Percentiles rank a stretch among this genome's conserved stretches.
Conservation (phyloP, 371 early-diverging fungal genomes). For the Rhizopus sp. region DNA sequence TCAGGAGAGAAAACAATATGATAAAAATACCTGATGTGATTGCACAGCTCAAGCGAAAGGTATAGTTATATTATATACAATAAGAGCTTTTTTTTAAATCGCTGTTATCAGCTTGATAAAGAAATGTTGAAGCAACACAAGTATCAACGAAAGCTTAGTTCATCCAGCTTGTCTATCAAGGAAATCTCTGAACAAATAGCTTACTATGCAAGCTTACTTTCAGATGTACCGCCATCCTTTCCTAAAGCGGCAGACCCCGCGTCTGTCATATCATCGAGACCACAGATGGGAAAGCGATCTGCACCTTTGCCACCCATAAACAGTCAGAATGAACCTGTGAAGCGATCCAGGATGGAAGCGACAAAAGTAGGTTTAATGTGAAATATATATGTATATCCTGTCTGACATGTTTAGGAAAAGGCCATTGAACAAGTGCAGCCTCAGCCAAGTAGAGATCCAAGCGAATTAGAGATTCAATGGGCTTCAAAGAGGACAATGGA, state of each 20-base stretch:
- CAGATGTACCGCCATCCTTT: background rate
- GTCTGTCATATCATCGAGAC: background rate
- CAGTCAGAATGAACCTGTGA: background rate
- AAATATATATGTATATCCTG: too few species aligned
- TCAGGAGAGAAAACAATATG: too few species aligned
- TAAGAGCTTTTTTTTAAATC: too few species aligned
- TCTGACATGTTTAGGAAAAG: too few species aligned
- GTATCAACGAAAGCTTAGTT: slow-evolving; percentile 20
- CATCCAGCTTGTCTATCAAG: slow-evolving; percentile 13
- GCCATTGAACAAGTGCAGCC: too few species aligned
- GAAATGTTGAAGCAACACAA: slow-evolving; percentile 10
- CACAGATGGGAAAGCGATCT: slow-evolving; percentile 11
- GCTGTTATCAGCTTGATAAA: background rate
- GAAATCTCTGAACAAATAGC: slow-evolving; percentile 12
- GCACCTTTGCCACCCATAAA: background rate
- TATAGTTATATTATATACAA: too few species aligned
- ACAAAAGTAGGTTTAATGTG: background rate
- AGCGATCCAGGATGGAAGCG: background rate
- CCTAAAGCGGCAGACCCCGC: background rate
- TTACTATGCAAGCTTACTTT: slow-evolving; percentile 13
- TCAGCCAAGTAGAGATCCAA: background rate
- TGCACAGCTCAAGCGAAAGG: too few species aligned
- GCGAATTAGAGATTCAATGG: background rate
- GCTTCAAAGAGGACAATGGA: slow-evolving; percentile 12
- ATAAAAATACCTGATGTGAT: too few species aligned